Evolutionary conservation across 108 stramenopile genomes (phyloP).

Genomic region (Cyclotella choctawhatcheeana): DNA sequence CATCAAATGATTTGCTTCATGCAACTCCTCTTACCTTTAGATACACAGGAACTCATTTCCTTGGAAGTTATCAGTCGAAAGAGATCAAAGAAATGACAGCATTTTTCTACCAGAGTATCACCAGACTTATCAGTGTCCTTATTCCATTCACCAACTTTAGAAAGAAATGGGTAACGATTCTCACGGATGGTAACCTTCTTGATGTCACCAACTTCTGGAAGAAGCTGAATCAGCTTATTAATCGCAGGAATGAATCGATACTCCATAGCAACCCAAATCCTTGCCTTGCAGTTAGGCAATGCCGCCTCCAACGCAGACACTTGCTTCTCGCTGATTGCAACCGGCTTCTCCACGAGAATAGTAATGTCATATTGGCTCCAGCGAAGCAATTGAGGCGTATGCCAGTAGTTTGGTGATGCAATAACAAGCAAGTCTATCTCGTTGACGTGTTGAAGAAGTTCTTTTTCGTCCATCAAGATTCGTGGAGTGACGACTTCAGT

Average conservation of each 20-base stretch:
- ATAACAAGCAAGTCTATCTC: constrained; percentile 83
- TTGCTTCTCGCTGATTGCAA: constrained; percentile 77
- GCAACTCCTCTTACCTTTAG: constrained; percentile 27
- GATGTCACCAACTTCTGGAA: constrained; percentile 74
- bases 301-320: constrained; percentile 55
- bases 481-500: constrained; percentile 20
- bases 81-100: constrained; percentile 89
- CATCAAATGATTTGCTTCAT: background rate
- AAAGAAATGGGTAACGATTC: constrained; percentile 84
- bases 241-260: constrained; percentile 89
- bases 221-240: constrained; percentile 66
- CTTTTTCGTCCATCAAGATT: constrained; percentile 61
- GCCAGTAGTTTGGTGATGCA: constrained; percentile 82
- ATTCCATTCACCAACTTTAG: constrained; percentile 85
- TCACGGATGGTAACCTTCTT: constrained; percentile 87
- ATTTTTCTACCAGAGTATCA: constrained; percentile 85
- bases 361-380: constrained; percentile 73
- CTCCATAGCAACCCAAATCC: constrained; percentile 90
- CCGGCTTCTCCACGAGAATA: constrained; percentile 83
- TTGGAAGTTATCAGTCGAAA: constrained; percentile 81
- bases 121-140: constrained; percentile 76
- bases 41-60: constrained; percentile 63
- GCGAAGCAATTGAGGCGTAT: constrained; percentile 68
- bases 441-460: constrained; percentile 60
- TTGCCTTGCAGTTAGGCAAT: constrained; percentile 53